Conservation (phyloP, 495 filamentous ascomycete species). For the Tirmania nivea region DNA sequence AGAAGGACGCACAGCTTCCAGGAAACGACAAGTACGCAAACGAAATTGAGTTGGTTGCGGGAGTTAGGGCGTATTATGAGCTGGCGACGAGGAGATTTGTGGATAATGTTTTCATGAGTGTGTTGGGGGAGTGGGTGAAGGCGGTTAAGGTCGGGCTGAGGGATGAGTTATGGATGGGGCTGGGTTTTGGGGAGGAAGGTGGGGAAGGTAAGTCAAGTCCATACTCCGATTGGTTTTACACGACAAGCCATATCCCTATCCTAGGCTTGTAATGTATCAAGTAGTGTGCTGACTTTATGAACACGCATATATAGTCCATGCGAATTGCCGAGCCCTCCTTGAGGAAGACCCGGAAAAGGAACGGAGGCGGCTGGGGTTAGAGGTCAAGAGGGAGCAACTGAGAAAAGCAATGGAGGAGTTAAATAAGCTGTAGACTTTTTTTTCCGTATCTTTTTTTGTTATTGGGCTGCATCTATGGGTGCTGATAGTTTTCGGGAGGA, state of each 20-base stretch:
- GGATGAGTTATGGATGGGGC: conserved; percentile 2
- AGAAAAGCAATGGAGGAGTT: conserved; percentile 14
- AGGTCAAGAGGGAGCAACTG: conserved; percentile 10
- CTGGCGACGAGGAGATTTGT: conserved; percentile 16
- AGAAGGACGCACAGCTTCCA: not conserved
- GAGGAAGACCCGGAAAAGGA: conserved; percentile 16
- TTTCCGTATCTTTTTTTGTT: too few species aligned
- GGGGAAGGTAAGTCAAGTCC: conserved; percentile 2
- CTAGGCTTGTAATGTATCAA: not conserved
- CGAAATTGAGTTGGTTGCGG: conserved; percentile 11
- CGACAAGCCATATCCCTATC: too few species aligned
- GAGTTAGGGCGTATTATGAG: conserved; percentile 13
- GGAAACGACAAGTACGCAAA: conserved; percentile 7
- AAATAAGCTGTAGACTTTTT: conserved; percentile 1
- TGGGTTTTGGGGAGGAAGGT: conserved; percentile 7
- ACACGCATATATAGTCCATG: conserved; percentile 2
- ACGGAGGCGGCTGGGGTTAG: conserved; percentile 7
- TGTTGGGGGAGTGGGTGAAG: conserved; percentile 8
- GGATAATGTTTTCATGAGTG: conserved; percentile 16
- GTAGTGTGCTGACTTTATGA: not conserved
- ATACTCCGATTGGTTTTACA: not conserved
- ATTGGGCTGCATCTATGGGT: too few species aligned
- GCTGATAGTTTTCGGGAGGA: too few species aligned
- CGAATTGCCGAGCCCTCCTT: conserved; percentile 9
- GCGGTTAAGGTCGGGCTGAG: conserved; percentile 4